Evolutionary conservation across 2,329 filamentous ascomycete genomes (phyloP), one percentile per base, ranked within the genome.

Genomic region (Mycosphaerelloides madeirae): DNA sequence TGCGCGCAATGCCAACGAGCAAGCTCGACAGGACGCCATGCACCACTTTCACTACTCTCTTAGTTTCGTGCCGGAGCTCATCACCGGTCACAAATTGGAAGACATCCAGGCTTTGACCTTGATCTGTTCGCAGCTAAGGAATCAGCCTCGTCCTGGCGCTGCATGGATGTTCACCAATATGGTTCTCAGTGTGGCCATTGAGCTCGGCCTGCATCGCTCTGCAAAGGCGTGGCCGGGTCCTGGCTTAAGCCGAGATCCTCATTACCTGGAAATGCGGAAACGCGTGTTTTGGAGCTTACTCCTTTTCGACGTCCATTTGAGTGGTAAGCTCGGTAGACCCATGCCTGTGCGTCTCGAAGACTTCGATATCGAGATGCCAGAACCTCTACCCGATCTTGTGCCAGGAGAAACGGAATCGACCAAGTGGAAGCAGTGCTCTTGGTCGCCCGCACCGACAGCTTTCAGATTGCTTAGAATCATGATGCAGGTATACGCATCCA

Each of bases 1-100:
- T n/a, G 72, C 81, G 3, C 76, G 86, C 15, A 89, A 88, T 55
- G 71, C 73, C 49, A 73, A 48, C 68, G 78, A 44, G 63, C 75
- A 13, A 36, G 68, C 84, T 41, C 80, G 84, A 53, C 73, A 79
- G 1, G 68, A 83, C 39, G 86, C 85, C 3, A 86, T 89, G 64
- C 78, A 78, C 42, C 87, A 93, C 62, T 91, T 90, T 55, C 84
- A 89, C 57, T 91, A 83, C 60, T 77, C 83, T 1, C 67, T 90
- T 34, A 79, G 78, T 60, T 81, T 83, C 63, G 80, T 85, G 53
- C 83, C 79, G 50, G 72, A 86, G 37, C 68, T 94, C 3, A 66
- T 79, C 12, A 71, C 71, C 5, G 79, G 80, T 14, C 78, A 78
- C 44, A 80, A 79, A 0, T 66, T 89, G 12, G 71, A 79, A 35